Conservation (phyloP, 192 early-diverging fungal species). For the Podila clonocystis region DNA sequence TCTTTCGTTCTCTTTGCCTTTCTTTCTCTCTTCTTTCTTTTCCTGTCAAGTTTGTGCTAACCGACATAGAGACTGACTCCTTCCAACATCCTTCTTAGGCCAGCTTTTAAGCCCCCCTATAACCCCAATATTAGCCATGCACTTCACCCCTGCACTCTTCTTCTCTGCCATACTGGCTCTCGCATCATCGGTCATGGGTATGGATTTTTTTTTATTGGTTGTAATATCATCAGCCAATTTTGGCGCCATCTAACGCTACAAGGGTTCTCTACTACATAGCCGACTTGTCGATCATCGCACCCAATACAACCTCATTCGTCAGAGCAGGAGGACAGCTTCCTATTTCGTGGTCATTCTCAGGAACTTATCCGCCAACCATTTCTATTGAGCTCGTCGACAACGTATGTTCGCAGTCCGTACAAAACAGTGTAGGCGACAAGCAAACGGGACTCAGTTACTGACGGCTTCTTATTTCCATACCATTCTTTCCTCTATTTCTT, state of each 20-base stretch:
- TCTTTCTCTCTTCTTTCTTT: neutral
- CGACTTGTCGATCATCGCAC: constrained; percentile 10
- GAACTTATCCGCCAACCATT: constrained; percentile 20
- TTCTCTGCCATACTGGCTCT: neutral
- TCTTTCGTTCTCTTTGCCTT: constrained; percentile 2
- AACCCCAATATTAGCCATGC: neutral
- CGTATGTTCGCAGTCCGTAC: neutral
- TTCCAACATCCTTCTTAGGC: neutral
- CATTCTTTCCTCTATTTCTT: neutral
- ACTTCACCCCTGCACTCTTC: neutral
- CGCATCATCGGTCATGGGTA: neutral
- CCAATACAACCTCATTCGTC: constrained; percentile 19
- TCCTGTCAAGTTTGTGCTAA: neutral
- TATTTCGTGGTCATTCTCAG: constrained; percentile 30
- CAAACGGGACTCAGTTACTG: neutral
- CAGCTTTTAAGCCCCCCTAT: neutral
- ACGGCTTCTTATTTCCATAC: neutral
- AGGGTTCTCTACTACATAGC: neutral
- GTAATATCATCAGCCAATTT: neutral
- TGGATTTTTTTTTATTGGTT: too few species aligned
- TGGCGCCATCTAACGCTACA: neutral
- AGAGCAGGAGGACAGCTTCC: constrained; percentile 11
- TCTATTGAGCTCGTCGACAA: constrained; percentile 38
- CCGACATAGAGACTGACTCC: neutral
- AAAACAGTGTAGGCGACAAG: neutral